Base-by-base conservation (phyloP, 257 asterid genomes). In the Cinchona pubescens region DNA sequence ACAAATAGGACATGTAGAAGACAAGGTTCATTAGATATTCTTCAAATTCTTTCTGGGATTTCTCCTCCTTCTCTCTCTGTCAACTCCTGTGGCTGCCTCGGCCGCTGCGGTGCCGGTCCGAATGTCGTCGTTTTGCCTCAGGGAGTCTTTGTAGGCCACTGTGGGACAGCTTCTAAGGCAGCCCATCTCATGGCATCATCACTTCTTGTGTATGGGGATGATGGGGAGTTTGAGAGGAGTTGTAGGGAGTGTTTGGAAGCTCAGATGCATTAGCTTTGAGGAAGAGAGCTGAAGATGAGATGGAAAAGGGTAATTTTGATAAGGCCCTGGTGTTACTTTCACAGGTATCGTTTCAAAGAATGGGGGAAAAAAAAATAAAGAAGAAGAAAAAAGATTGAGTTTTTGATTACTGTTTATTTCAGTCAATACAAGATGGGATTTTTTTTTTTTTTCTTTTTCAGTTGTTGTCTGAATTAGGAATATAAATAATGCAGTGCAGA, bases 31-130 rank as follows among this genome's bases (percentile, higher is more conserved):
- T 49, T 89, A n/a, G 92, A 94, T 4, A 74, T 79, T 58, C 83
- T 90, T 82, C 93, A 80, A 56, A 85, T 90, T 32, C 90, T 94
- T 38, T 82, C 97, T 43, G 97, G 93, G 59, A 89, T 92, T 70
- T 85, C 96, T 16, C 96, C 98, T 60, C 90, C 95, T 10, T 64
- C 59, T 75, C 87, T 87, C 9, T 38, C 93, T 21, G 90, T 94
- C 68, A 88, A 83, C 66, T 83, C 97, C 53, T 89, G 96, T 79
- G 98, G 97, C 7, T 94, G 97, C 80, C 91, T 94, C 13, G 96
- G 97, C 29, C 85, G 76, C 55, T 94, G 98, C 65, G 97, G 97
- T 43, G 72, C 95, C 23, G 97, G 97, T 8, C 98, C 98, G 7
- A 92, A 89, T 73, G 79, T 87, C 69, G 93, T 88, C 58, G 85